phyloP scores from a whole-genome alignment of 495 filamentous ascomycete species.

The Apiosordaria backusii region DNA sequence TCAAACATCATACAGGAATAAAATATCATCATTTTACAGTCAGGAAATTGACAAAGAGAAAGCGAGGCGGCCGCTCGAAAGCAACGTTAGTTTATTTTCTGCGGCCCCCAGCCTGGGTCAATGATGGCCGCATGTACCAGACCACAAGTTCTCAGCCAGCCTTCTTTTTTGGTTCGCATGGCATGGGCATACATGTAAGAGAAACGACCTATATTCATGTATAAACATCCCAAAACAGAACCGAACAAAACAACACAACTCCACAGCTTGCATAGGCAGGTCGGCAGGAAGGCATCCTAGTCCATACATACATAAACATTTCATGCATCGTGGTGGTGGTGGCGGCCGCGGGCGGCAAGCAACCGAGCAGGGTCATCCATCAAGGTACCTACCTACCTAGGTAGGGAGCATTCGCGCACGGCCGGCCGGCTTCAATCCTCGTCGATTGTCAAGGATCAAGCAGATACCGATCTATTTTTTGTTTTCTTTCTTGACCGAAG shows the following conservation, averaged over 20 bases:
- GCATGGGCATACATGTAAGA: too few species aligned
- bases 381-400: too few species aligned
- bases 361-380: conserved; percentile 5
- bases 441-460: neutral
- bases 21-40: too few species aligned
- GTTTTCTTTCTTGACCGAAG: neutral
- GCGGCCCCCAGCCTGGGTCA: neutral
- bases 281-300: neutral
- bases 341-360: neutral
- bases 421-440: neutral
- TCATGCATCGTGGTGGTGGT: neutral
- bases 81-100: neutral
- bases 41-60: too few species aligned
- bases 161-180: too few species aligned
- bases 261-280: too few species aligned
- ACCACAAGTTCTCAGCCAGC: neutral
- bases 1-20: neutral
- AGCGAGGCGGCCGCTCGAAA: neutral
- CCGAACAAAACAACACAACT: neutral
- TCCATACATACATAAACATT: neutral
- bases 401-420: neutral
- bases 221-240: neutral
- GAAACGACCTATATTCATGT: neutral
- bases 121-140: neutral
- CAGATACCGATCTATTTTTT: too few species aligned